Evolutionary conservation across 2,329 filamentous ascomycete genomes (phyloP).

Genomic region (Microascus cirrosus): DNA sequence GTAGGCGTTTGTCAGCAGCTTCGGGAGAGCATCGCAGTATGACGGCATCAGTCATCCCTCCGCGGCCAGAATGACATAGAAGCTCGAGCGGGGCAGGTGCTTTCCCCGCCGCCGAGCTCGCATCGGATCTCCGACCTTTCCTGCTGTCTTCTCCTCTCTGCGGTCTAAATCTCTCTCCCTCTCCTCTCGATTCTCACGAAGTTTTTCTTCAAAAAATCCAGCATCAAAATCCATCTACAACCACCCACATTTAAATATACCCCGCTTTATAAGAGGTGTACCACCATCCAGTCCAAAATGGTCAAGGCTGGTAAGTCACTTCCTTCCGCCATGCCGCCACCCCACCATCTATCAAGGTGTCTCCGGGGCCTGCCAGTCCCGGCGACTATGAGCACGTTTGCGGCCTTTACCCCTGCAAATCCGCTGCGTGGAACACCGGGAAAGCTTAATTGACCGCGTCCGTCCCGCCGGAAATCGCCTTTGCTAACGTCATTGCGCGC

Average conservation of each 20-base stretch:
- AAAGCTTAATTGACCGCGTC: neutral
- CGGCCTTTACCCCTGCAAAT: neutral
- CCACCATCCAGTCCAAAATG: constrained; percentile 9
- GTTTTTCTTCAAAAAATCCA: neutral
- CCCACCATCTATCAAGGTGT: constrained; percentile 4
- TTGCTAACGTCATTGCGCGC: constrained; percentile 7
- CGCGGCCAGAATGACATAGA: neutral
- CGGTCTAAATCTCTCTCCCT: constrained; percentile 1
- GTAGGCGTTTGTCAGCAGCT: neutral
- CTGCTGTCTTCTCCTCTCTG: constrained; percentile 1
- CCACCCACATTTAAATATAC: neutral
- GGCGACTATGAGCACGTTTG: constrained; percentile 4
- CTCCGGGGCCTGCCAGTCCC: neutral
- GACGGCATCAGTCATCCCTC: neutral
- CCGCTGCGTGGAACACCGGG: neutral
- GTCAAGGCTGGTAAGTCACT: constrained; percentile 11
- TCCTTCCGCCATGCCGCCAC: neutral
- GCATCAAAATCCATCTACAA: constrained; percentile 4
- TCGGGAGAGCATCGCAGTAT: neutral
- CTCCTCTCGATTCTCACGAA: neutral
- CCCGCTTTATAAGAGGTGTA: neutral
- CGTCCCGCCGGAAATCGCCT: neutral
- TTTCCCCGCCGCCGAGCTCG: constrained; percentile 5
- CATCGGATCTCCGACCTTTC: constrained; percentile 6
- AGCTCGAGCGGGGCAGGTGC: constrained; percentile 5